These are phyloP conservation scores for Cyclotella cryptica DNA, from an alignment of 108 stramenopile genomes.

Conservation along the genomic window DNA sequence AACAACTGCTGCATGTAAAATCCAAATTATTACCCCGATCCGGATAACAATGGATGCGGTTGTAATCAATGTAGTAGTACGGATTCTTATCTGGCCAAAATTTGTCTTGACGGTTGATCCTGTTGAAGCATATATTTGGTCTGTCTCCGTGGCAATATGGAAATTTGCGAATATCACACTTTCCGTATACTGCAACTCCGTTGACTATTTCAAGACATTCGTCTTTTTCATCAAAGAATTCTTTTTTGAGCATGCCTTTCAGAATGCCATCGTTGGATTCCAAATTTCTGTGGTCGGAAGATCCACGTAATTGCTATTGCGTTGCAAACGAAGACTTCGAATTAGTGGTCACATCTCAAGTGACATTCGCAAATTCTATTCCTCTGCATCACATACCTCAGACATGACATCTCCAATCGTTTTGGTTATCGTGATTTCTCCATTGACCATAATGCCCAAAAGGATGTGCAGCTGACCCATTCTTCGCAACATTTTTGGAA, in stretches of 20 bases:
- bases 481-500: slow-evolving; percentile 1
- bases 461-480: background rate
- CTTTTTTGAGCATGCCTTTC: slow-evolving; percentile 46
- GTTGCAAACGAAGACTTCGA: background rate
- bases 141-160: slow-evolving; percentile 47
- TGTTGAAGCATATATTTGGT: slow-evolving; percentile 58
- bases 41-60: slow-evolving; percentile 59
- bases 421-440: background rate
- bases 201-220: slow-evolving; percentile 32
- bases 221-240: slow-evolving; percentile 39
- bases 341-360: background rate
- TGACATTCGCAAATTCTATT: background rate
- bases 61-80: slow-evolving; percentile 60
- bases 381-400: slow-evolving; percentile 1
- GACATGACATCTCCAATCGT: slow-evolving; percentile 21
- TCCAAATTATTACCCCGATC: slow-evolving; percentile 40
- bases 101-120: slow-evolving; percentile 59
- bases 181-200: slow-evolving; percentile 31
- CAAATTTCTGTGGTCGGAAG: slow-evolving; percentile 2
- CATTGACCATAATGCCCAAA: background rate
- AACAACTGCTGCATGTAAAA: slow-evolving; percentile 55
- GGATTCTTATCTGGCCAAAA: slow-evolving; percentile 62
- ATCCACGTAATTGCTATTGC: slow-evolving; percentile 27
- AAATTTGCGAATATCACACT: slow-evolving; percentile 54
- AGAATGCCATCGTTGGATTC: slow-evolving; percentile 41